These are phyloP conservation scores for Tuber aestivum DNA, from an alignment of 495 filamentous ascomycete species.

Conservation along the genomic window DNA sequence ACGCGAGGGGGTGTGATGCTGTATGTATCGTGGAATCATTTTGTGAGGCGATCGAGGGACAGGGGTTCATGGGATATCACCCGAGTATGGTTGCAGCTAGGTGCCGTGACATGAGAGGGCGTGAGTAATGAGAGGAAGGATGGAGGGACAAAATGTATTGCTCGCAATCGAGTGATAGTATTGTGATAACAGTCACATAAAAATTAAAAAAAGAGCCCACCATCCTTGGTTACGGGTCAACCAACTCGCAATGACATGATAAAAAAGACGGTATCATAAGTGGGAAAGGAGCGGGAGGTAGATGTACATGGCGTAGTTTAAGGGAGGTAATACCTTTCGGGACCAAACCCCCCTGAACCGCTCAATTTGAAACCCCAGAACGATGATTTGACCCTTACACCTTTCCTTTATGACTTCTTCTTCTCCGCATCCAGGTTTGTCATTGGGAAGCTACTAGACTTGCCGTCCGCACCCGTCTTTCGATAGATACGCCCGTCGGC, in stretches of 20 bases:
- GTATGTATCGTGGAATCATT: not conserved
- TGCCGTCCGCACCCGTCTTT: slow-evolving; percentile 71
- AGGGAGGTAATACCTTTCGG: not conserved
- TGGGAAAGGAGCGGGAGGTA: not conserved
- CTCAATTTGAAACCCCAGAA: not conserved
- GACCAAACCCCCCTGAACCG: slow-evolving; percentile 1
- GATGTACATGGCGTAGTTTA: not conserved
- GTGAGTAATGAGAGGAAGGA: not conserved
- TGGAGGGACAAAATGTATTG: not conserved
- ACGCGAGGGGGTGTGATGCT: not conserved
- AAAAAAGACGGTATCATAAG: not conserved
- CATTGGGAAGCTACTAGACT: slow-evolving; percentile 77
- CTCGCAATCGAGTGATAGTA: not conserved
- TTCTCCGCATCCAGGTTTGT: slow-evolving; percentile 64
- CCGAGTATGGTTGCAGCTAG: not conserved
- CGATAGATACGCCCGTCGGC: slow-evolving; percentile 58
- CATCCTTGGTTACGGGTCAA: too few species aligned
- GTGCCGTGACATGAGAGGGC: too few species aligned
- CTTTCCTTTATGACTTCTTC: slow-evolving; percentile 51
- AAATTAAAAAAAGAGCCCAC: too few species aligned
- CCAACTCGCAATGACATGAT: not conserved
- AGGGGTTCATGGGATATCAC: not conserved
- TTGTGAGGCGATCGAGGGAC: not conserved
- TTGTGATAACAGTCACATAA: not conserved
- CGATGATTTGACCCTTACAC: not conserved